phyloP scores from a whole-genome alignment of 495 filamentous ascomycete species.

The Neurospora tetraspora region DNA sequence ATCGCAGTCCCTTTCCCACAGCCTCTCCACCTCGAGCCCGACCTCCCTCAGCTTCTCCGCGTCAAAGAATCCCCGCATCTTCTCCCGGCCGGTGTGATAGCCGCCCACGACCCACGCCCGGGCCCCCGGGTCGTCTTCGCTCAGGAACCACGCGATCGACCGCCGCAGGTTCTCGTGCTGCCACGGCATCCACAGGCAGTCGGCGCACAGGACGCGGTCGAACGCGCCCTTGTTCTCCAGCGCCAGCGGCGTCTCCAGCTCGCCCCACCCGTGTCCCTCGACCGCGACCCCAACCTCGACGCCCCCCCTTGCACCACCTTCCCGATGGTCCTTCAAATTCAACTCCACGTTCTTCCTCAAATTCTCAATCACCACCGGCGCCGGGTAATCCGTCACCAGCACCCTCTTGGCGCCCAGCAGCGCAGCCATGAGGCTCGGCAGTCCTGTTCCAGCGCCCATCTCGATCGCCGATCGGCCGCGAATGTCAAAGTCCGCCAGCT shows the following conservation, averaged over 20 bases:
- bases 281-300: conserved; percentile 36
- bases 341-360: conserved; percentile 50
- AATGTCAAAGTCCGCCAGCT: conserved; percentile 20
- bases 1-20: conserved; percentile 67
- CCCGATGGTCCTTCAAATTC: conserved; percentile 8
- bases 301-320: conserved; percentile 13
- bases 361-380: conserved; percentile 48
- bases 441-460: conserved; percentile 58
- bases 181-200: conserved; percentile 78
- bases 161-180: conserved; percentile 63
- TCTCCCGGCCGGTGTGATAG: conserved; percentile 74
- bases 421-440: conserved; percentile 58
- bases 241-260: conserved; percentile 46
- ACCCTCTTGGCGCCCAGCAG: conserved; percentile 54
- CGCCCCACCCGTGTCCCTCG: conserved; percentile 67
- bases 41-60: conserved; percentile 37
- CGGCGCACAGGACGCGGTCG: conserved; percentile 65
- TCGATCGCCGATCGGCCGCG: conserved; percentile 34
- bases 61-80: conserved; percentile 64
- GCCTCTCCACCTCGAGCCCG: conserved; percentile 58
- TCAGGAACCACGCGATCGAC: conserved; percentile 65
- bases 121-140: conserved; percentile 30
- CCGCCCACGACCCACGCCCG: conserved; percentile 61
- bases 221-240: conserved; percentile 38
- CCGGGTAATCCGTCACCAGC: conserved; percentile 71